A percentile compares a stretch with the other conserved stretches of the same genome.
These are phyloP conservation scores for Eimeria brunetti DNA, from an alignment of 169 alveolate species.

Conservation along the genomic window DNA sequence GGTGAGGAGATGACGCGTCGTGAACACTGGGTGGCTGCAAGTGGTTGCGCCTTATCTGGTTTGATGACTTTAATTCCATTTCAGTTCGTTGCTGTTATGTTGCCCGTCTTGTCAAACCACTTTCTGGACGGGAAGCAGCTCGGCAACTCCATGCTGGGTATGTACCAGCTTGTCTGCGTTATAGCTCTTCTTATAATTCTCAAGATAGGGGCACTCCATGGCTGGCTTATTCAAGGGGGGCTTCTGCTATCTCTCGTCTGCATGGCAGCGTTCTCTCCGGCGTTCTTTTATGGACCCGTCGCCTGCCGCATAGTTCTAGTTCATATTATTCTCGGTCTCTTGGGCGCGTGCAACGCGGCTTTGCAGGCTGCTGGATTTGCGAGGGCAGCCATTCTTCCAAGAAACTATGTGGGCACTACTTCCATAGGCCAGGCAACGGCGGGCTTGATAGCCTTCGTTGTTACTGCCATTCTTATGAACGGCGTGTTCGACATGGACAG, in stretches of 20 bases:
- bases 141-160: constrained; percentile 54
- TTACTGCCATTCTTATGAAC: constrained; percentile 49
- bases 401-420: constrained; percentile 62
- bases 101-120: constrained; percentile 43
- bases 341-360: constrained; percentile 51
- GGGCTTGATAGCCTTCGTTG: constrained; percentile 45
- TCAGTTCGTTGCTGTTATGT: constrained; percentile 49
- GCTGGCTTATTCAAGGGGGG: constrained; percentile 69
- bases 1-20: constrained; percentile 45
- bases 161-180: constrained; percentile 51
- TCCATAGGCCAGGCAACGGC: constrained; percentile 64
- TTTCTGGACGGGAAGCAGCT: constrained; percentile 61
- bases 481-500: constrained; percentile 50
- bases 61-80: constrained; percentile 55
- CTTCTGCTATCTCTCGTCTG: constrained; percentile 31
- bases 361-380: constrained; percentile 61
- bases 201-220: constrained; percentile 49
- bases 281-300: constrained; percentile 31
- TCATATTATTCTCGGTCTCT: constrained; percentile 39
- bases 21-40: background rate
- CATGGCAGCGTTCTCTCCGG: constrained; percentile 67
- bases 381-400: constrained; percentile 55
- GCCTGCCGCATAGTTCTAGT: constrained; percentile 36
- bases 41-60: constrained; percentile 59
- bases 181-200: constrained; percentile 19